A percentile compares a stretch with the other conserved stretches of the same genome.
Conservation (phyloP, 352 stramenopile species). For the Bremia lactucae region DNA sequence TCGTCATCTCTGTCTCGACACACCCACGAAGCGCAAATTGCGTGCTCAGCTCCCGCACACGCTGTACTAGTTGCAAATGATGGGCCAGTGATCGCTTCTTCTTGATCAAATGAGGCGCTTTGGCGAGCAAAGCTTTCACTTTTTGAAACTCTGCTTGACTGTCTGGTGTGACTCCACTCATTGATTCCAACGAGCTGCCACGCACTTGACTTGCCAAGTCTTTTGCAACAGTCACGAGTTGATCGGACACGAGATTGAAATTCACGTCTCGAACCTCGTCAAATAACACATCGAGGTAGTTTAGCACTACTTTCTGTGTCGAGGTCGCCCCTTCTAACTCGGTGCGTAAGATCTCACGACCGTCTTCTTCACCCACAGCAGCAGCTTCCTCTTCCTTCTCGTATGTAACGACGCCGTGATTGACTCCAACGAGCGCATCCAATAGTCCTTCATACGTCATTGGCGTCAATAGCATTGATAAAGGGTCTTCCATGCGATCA, state of each 20-base stretch:
- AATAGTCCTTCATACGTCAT: constrained; percentile 81
- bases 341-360: constrained; percentile 6
- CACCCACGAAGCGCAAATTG: constrained; percentile 47
- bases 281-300: constrained; percentile 62
- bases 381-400: constrained; percentile 29
- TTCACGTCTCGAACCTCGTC: constrained; percentile 66
- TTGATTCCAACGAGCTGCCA: constrained; percentile 10
- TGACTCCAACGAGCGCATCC: constrained; percentile 57
- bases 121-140: constrained; percentile 37
- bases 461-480: constrained; percentile 72
- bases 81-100: constrained; percentile 56
- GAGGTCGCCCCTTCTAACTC: background rate
- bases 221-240: constrained; percentile 41
- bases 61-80: constrained; percentile 53
- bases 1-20: constrained; percentile 74
- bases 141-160: constrained; percentile 29
- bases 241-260: constrained; percentile 54
- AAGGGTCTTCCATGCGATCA: constrained; percentile 66
- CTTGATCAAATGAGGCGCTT: constrained; percentile 64
- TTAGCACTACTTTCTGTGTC: constrained; percentile 49
- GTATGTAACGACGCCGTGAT: constrained; percentile 62
- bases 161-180: constrained; percentile 8
- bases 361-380: constrained; percentile 1
- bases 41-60: constrained; percentile 47
- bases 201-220: constrained; percentile 41